These are phyloP conservation scores for Hirsutella thompsonii DNA, from an alignment of 2,329 filamentous ascomycete genomes.

Conservation along the genomic window DNA sequence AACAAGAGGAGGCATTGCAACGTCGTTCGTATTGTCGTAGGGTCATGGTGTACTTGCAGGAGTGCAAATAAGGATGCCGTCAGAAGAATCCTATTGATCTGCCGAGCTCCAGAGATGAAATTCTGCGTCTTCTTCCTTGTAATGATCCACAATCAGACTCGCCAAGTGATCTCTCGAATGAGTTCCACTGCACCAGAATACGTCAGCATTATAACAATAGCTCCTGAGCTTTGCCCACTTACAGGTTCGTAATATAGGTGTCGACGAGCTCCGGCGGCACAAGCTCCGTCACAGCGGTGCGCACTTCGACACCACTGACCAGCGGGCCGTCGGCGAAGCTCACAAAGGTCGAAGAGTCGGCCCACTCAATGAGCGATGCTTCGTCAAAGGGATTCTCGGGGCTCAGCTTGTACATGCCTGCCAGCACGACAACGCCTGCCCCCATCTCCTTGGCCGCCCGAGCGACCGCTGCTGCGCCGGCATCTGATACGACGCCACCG, in stretches of 20 bases:
- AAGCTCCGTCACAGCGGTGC: slow-evolving; percentile 72
- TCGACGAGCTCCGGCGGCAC: slow-evolving; percentile 65
- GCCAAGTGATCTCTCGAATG: slow-evolving; percentile 63
- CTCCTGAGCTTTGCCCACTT: slow-evolving; percentile 13
- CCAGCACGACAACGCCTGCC: slow-evolving; percentile 77
- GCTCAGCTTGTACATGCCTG: slow-evolving; percentile 86
- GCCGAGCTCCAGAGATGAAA: slow-evolving; percentile 31
- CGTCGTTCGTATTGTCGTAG: no score
- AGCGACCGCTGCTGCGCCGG: slow-evolving; percentile 73
- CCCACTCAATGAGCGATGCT: slow-evolving; percentile 74
- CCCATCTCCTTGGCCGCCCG: slow-evolving; percentile 72
- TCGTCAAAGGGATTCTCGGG: slow-evolving; percentile 79
- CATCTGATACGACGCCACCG: slow-evolving; percentile 71
- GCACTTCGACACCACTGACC: slow-evolving; percentile 64
- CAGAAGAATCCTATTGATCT: background rate
- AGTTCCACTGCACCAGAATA: slow-evolving; percentile 34
- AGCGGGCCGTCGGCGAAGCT: slow-evolving; percentile 68
- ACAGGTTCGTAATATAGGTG: slow-evolving; percentile 71
- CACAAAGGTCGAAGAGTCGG: slow-evolving; percentile 64
- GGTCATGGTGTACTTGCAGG: no score
- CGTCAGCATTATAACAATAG: background rate
- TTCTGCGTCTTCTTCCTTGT: slow-evolving; percentile 59
- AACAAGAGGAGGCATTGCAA: no score
- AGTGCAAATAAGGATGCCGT: slow-evolving; percentile 2
- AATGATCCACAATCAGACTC: slow-evolving; percentile 61